Evolutionary conservation across 225 moss, liverwort and hornwort species (phyloP).

Genomic region (Bryoerythrophyllum caledonicum): DNA sequence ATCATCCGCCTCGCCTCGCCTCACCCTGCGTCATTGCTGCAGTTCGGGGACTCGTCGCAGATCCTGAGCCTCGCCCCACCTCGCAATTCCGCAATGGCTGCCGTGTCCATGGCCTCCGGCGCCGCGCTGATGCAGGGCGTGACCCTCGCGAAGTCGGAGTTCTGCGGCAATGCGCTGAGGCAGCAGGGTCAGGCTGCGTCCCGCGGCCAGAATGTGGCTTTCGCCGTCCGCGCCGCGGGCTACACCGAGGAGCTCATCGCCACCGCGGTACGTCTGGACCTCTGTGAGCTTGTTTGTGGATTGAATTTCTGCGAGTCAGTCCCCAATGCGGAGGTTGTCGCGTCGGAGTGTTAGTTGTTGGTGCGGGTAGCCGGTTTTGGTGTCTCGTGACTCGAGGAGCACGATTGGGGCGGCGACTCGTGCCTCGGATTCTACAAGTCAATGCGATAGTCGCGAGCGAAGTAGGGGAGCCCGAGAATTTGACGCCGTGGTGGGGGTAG

Average conservation of each 20-base stretch:
- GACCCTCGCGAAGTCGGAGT: constrained; percentile 43
- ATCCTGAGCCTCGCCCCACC: background rate
- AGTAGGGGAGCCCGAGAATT: too few species aligned
- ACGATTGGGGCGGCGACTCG: background rate
- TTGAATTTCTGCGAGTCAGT: background rate
- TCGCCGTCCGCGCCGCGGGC: constrained; percentile 46
- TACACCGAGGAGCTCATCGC: constrained; percentile 52
- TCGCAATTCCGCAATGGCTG: constrained; percentile 35
- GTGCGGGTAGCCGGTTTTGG: background rate
- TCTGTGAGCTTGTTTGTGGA: background rate
- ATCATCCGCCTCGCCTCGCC: too few species aligned
- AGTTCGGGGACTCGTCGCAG: background rate
- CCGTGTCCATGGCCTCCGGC: constrained; percentile 36
- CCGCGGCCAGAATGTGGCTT: constrained; percentile 32
- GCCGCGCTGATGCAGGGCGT: constrained; percentile 39
- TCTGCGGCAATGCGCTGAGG: constrained; percentile 34
- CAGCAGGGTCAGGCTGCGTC: constrained; percentile 41
- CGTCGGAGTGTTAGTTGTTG: background rate
- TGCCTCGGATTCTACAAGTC: too few species aligned
- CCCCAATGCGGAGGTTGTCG: background rate
- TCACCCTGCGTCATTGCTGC: background rate
- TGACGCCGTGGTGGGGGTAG: background rate
- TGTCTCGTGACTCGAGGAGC: background rate
- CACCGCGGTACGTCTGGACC: constrained; percentile 38
- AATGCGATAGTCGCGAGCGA: background rate